Evolutionary conservation across 768 basidiomycete genomes (phyloP), one percentile per base, ranked within the genome.

Genomic region (Cystoderma amianthinum): DNA sequence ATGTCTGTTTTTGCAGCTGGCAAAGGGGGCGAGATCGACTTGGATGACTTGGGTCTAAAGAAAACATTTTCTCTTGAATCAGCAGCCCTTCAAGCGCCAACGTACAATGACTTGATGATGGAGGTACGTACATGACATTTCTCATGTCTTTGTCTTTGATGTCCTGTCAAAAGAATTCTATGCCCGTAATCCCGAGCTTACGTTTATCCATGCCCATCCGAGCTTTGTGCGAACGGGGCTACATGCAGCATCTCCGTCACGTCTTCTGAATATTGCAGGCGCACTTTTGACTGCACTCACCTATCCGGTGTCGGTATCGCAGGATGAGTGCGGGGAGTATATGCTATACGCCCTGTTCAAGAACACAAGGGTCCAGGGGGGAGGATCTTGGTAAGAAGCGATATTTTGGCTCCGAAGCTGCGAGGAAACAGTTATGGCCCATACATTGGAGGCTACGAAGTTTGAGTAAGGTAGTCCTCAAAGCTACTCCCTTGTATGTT

Each of bases 71-170:
- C 52, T 4, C 35, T 63, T 2, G 6, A 38, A 3, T 60, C 57
- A 2, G 65, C 66, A 2, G 61, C 56, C 0, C 15, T 44, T 23
- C 40, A 55, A 0, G 58, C 60, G 1, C 48, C 59, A 18, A 68
- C 70, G 1, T 75, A 75, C 46, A 76, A 65, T 44, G 73, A 76
- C 52, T 50, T 71, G 15, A 68, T 71, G 65, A 48, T 74, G 20
- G 62, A 72, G 61, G 74, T 72, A 39, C 10, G 49, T 47, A 22
- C 38, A 5, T 17, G 9, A 10, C 19, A 10, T 10, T 40, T n/a
- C 28, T 10, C n/a, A 19, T 32, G n/a, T 19, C 5, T 40, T 25
- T 15, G 10, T 40, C 9, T 30, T 9, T 15, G 13, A 12, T 28
- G 47, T 48, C 34, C 21, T 28, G 28, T 21, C 18, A n/a, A 38